These are phyloP conservation scores for Aspergillus ustus DNA, from an alignment of 2,329 filamentous ascomycete species.

Conservation along the genomic window DNA sequence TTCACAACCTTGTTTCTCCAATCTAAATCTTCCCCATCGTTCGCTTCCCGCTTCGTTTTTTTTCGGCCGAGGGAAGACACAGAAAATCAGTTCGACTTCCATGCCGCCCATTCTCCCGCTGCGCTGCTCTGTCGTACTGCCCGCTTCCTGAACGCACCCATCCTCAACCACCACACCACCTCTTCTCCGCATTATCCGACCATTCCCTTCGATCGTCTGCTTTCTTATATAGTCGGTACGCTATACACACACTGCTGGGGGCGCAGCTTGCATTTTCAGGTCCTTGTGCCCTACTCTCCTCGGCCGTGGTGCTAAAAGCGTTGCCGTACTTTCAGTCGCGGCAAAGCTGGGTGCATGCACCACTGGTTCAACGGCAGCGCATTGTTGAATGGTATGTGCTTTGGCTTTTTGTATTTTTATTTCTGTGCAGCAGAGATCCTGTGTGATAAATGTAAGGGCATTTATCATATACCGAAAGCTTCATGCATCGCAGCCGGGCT, in stretches of 20 bases:
- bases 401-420: constrained; percentile 23
- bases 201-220: constrained; percentile 22
- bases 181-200: constrained; percentile 19
- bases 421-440: constrained; percentile 9
- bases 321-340: constrained; percentile 39
- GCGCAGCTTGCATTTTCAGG: constrained; percentile 11
- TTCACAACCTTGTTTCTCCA: constrained; percentile 1
- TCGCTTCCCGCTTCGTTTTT: constrained; percentile 18
- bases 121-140: constrained; percentile 38
- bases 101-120: constrained; percentile 40
- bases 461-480: constrained; percentile 1
- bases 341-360: constrained; percentile 36
- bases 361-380: constrained; percentile 39
- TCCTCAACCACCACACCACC: constrained; percentile 17
- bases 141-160: constrained; percentile 37
- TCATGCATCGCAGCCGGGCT: constrained; percentile 16
- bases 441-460: background rate
- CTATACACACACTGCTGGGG: constrained; percentile 18
- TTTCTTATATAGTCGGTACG: background rate
- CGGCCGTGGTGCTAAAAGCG: constrained; percentile 32
- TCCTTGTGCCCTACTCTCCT: constrained; percentile 15
- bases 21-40: constrained; percentile 10
- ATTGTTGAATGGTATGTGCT: constrained; percentile 44
- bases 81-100: constrained; percentile 28
- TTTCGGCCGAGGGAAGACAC: constrained; percentile 10